phyloP scores from a whole-genome alignment of 1,284 basidiomycete genomes.

The Trametes polyzona region DNA sequence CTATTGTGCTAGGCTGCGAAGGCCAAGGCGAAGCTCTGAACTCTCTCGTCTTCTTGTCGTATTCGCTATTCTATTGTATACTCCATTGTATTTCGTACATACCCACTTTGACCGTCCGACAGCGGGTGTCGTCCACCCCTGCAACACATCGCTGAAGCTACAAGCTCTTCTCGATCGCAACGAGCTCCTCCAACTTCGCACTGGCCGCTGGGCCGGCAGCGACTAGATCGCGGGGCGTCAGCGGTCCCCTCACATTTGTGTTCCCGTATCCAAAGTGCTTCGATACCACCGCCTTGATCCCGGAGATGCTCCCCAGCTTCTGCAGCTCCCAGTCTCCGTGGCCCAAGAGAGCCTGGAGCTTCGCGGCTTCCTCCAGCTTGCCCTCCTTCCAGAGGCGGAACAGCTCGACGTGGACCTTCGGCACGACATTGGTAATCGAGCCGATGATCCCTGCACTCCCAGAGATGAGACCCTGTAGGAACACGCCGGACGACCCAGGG shows the following conservation, averaged over 20 bases:
- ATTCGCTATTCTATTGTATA: slow-evolving; percentile 14
- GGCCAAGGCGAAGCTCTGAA: slow-evolving; percentile 45
- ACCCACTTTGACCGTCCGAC: slow-evolving; percentile 2
- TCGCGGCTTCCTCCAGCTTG: slow-evolving; percentile 66
- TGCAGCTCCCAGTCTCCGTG: slow-evolving; percentile 76
- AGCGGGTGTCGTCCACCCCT: neutral
- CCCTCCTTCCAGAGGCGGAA: slow-evolving; percentile 63
- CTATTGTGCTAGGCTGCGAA: slow-evolving; percentile 37
- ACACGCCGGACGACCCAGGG: slow-evolving; percentile 67
- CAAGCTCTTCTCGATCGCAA: slow-evolving; percentile 63
- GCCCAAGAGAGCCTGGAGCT: slow-evolving; percentile 70
- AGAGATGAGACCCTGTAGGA: slow-evolving; percentile 69
- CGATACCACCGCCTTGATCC: slow-evolving; percentile 71
- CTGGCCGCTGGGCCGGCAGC: slow-evolving; percentile 38
- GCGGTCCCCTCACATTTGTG: slow-evolving; percentile 59
- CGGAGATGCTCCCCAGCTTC: slow-evolving; percentile 73
- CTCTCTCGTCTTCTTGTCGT: neutral
- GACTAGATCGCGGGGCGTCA: slow-evolving; percentile 48
- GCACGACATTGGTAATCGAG: slow-evolving; percentile 78
- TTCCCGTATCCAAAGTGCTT: slow-evolving; percentile 74
- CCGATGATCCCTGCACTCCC: slow-evolving; percentile 74
- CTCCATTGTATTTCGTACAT: slow-evolving; percentile 20
- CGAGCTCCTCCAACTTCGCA: slow-evolving; percentile 57
- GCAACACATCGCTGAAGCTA: slow-evolving; percentile 25
- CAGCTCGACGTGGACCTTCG: slow-evolving; percentile 70